phyloP scores from a whole-genome alignment of 805 yeast genomes.

The Suhomyces sp. region DNA sequence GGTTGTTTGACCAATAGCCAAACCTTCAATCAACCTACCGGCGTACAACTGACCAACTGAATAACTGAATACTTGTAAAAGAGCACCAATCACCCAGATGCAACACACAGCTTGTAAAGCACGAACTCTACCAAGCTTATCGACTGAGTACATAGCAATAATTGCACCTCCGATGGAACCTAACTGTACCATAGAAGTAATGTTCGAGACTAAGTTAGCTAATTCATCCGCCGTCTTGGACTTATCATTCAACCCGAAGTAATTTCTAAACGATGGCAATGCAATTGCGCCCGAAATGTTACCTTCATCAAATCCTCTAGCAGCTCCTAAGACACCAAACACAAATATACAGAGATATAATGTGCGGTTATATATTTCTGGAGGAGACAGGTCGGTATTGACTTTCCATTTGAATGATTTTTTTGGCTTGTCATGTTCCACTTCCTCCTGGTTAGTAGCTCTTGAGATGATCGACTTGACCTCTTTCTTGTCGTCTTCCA shows the following conservation, averaged over 20 bases:
- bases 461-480: neutral
- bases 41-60: constrained; percentile 23
- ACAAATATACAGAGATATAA: constrained; percentile 19
- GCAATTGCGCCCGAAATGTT: constrained; percentile 20
- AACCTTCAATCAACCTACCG: constrained; percentile 23
- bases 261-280: constrained; percentile 16
- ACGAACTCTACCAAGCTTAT: constrained; percentile 21
- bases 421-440: neutral
- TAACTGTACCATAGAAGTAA: constrained; percentile 24
- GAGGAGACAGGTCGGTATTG: constrained; percentile 18
- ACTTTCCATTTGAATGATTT: constrained; percentile 12
- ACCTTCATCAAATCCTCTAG: constrained; percentile 25
- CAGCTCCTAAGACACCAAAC: constrained; percentile 24
- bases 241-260: constrained; percentile 18
- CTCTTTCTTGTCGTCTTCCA: constrained; percentile 1
- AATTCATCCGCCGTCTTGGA: constrained; percentile 13
- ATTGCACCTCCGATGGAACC: constrained; percentile 24
- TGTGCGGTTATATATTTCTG: constrained; percentile 21
- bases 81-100: constrained; percentile 20
- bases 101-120: constrained; percentile 20
- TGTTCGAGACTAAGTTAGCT: constrained; percentile 22
- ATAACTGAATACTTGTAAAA: constrained; percentile 16
- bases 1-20: constrained; percentile 25
- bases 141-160: constrained; percentile 23
- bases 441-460: neutral